Percentiles rank a stretch among this genome's conserved stretches.
Evolutionary conservation across 257 asterid genomes (phyloP).

Genomic region (Solanum gracilifrons): DNA sequence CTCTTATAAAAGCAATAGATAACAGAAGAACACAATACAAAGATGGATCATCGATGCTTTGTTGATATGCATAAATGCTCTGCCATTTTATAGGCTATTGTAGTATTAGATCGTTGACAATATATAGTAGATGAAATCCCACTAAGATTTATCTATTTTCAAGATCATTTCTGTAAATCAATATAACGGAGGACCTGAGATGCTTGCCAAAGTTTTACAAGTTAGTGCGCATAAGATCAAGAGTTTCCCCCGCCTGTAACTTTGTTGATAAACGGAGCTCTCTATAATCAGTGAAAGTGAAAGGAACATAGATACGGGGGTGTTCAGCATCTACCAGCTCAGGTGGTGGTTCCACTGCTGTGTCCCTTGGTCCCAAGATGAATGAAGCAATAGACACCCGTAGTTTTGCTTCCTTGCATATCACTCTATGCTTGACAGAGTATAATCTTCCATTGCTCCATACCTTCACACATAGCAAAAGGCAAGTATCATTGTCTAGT

Average conservation of each 20-base stretch:
- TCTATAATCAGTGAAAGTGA: slow-evolving; percentile 15
- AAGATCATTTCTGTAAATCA: background rate
- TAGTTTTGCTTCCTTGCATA: slow-evolving; percentile 16
- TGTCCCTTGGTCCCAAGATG: slow-evolving; percentile 20
- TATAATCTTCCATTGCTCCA: slow-evolving; percentile 33
- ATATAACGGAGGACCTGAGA: background rate
- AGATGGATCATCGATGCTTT: background rate
- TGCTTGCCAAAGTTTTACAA: background rate
- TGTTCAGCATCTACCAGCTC: slow-evolving; percentile 15
- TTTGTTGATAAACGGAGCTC: slow-evolving; percentile 10
- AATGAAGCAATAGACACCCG: slow-evolving; percentile 21
- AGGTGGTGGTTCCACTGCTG: slow-evolving; percentile 9
- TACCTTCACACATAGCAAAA: slow-evolving; percentile 4
- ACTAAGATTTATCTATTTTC: background rate
- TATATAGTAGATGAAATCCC: background rate
- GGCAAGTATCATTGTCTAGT: background rate
- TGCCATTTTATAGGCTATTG: background rate
- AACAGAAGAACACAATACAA: background rate
- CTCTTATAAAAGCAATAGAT: background rate
- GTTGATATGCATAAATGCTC: background rate
- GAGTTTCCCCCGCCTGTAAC: slow-evolving; percentile 22
- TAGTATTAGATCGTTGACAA: background rate
- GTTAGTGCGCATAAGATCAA: slow-evolving; percentile 4
- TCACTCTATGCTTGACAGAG: slow-evolving; percentile 23
- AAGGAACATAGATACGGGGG: slow-evolving; percentile 14